These are phyloP conservation scores for Fusarium subtropicale DNA, from an alignment of 2,329 filamentous ascomycete genomes.

Conservation along the genomic window DNA sequence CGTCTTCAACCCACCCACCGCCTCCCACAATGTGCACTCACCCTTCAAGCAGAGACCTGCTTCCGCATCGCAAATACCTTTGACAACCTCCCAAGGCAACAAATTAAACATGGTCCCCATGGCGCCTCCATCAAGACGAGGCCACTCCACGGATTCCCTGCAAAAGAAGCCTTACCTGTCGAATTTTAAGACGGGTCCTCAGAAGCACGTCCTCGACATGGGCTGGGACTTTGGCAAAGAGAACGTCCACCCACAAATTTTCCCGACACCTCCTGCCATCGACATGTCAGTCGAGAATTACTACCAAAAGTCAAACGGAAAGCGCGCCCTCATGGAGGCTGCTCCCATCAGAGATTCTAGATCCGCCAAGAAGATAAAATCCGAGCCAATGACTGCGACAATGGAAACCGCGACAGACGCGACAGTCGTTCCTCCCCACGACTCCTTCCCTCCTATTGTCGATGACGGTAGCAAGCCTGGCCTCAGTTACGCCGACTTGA, in stretches of 20 bases:
- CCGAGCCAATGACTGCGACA: constrained; percentile 56
- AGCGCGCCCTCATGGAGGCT: constrained; percentile 77
- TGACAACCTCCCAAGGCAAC: constrained; percentile 65
- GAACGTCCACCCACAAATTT: constrained; percentile 65
- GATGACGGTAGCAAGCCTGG: constrained; percentile 91
- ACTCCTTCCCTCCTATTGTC: constrained; percentile 82
- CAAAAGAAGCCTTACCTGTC: constrained; percentile 74
- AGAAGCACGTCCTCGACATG: constrained; percentile 63
- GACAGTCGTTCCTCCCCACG: constrained; percentile 69
- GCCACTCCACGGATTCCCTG: constrained; percentile 72
- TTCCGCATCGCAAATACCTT: constrained; percentile 70
- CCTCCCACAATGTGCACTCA: constrained; percentile 68
- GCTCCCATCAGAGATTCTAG: constrained; percentile 77
- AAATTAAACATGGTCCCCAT: constrained; percentile 76
- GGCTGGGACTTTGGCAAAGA: constrained; percentile 63
- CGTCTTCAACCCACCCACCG: constrained; percentile 72
- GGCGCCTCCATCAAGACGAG: constrained; percentile 69
- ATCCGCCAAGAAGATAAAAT: constrained; percentile 74
- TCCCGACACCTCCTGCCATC: constrained; percentile 60
- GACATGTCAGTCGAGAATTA: constrained; percentile 64
- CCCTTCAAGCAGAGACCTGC: constrained; percentile 74
- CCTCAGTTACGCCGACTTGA: constrained; percentile 94
- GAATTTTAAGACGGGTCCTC: constrained; percentile 67
- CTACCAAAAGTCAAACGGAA: constrained; percentile 65
- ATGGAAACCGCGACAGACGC: constrained; percentile 10